phyloP scores from a whole-genome alignment of 257 asterid species.

The Plantago elongata region DNA sequence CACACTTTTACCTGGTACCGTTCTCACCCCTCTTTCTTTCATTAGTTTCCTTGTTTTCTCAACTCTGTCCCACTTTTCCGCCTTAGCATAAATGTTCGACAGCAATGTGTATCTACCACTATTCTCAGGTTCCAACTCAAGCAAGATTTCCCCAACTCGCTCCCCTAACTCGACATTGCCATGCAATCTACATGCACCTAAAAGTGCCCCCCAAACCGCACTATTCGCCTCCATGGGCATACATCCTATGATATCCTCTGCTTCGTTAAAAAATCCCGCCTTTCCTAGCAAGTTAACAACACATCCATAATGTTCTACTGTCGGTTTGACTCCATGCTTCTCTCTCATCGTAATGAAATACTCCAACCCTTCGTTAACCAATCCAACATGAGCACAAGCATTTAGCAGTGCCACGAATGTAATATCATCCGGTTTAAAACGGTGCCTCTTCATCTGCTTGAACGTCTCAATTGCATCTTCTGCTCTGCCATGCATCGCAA shows the following conservation, averaged over 20 bases:
- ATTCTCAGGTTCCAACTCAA: conserved; percentile 42
- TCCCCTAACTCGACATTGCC: conserved; percentile 43
- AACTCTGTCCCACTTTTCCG: conserved; percentile 46
- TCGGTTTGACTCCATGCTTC: conserved; percentile 29
- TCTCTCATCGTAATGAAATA: conserved; percentile 34
- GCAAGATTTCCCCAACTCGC: conserved; percentile 34
- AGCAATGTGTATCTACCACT: conserved; percentile 43
- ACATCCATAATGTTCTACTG: conserved; percentile 53
- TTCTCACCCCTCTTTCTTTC: conserved; percentile 43
- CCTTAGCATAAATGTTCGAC: conserved; percentile 50
- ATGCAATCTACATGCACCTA: conserved; percentile 49
- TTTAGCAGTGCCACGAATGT: conserved; percentile 37
- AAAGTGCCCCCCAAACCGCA: conserved; percentile 49
- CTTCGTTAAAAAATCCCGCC: conserved; percentile 47
- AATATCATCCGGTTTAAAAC: conserved; percentile 33
- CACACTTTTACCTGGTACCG: conserved; percentile 30
- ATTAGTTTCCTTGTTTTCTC: conserved; percentile 33
- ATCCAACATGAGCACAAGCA: conserved; percentile 59
- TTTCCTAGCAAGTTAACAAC: conserved; percentile 48
- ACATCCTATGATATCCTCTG: conserved; percentile 30
- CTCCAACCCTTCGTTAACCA: conserved; percentile 40
- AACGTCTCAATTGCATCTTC: conserved; percentile 46
- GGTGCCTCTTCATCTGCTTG: conserved; percentile 30
- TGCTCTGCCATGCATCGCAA: conserved; percentile 53
- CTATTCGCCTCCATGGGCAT: conserved; percentile 46